Evolutionary conservation across 108 stramenopile genomes (phyloP), one percentile per base, ranked within the genome.

Genomic region (Fragilaria crotonensis): DNA sequence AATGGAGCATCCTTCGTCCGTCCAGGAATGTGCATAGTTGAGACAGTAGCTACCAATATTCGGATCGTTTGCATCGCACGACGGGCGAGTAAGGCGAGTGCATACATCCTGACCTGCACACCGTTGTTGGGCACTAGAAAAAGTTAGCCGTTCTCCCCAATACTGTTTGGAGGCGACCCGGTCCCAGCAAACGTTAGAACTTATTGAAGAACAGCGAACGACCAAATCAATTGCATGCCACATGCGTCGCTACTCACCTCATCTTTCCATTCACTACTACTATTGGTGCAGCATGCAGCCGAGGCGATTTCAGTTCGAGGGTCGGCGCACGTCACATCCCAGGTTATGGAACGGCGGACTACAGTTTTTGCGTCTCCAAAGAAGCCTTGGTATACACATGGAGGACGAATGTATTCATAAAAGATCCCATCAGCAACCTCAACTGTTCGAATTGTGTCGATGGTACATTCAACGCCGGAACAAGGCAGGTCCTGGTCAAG

Each of bases 381-480:
- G 55, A 89, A 83, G 14, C 61, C 71, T 45, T 77, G 74, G 11
- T 81, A 49, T 5, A 83, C 79, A 76, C 87, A 89, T 2, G 81
- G 66, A 19, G 71, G 68, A 11, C 70, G 67, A 25, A 83, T 60
- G 63, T 79, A 89, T 54, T 89, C 83, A 48, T 71, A 89, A 54
- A 67, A 63, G 11, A 80, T 58, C 5, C 72, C 78, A 4, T 45
- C 57, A 22, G 48, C 72, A 1, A 83, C 76, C 60, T 79, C 33
- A 4, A 89, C 68, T 4, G 76, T 65, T 30, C 81, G 68, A 21
- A 81, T 23, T 30, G 71, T 74, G 31, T 89, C 77, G 32, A 83
- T 67, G 25, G 64, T 57, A 48, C 84, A 89, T 62, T 83, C 82
- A 1, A 22, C 3, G 11, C 21, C 51, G 18, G 51, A n/a, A 33